Conservation (phyloP, 2,329 filamentous ascomycete genomes). For the Metarhizium album region DNA sequence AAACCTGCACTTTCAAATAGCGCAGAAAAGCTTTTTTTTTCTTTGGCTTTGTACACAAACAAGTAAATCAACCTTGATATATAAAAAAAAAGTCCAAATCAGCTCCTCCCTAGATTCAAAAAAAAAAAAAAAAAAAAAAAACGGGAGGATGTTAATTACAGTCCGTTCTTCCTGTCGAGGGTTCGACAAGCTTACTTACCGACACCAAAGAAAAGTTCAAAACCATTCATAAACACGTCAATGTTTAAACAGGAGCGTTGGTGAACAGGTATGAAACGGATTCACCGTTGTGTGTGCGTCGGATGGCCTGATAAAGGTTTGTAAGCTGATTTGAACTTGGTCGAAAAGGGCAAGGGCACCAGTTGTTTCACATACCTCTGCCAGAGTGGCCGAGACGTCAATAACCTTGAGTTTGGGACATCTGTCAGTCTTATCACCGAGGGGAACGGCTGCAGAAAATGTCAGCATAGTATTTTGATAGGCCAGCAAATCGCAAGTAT, state of each 20-base stretch:
- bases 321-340: constrained; percentile 3
- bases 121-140: background rate
- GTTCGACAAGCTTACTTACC: background rate
- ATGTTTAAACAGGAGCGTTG: constrained; percentile 43
- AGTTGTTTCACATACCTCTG: constrained; percentile 37
- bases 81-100: background rate
- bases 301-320: constrained; percentile 41
- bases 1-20: background rate
- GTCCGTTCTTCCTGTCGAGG: background rate
- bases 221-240: background rate
- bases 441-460: constrained; percentile 22
- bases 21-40: background rate
- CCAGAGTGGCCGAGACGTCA: constrained; percentile 76
- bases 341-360: background rate
- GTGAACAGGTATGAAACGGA: constrained; percentile 58
- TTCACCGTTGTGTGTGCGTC: constrained; percentile 56
- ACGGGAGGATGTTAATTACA: background rate
- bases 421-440: constrained; percentile 66
- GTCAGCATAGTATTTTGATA: constrained; percentile 14
- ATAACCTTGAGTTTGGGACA: constrained; percentile 81
- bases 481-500: background rate
- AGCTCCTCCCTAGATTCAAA: background rate
- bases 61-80: background rate
- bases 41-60: background rate
- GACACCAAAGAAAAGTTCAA: background rate